Percentiles rank a stretch among this genome's conserved stretches.
Evolutionary conservation across 2,329 filamentous ascomycete species (phyloP).

Genomic region (Grosmannia penicillata): DNA sequence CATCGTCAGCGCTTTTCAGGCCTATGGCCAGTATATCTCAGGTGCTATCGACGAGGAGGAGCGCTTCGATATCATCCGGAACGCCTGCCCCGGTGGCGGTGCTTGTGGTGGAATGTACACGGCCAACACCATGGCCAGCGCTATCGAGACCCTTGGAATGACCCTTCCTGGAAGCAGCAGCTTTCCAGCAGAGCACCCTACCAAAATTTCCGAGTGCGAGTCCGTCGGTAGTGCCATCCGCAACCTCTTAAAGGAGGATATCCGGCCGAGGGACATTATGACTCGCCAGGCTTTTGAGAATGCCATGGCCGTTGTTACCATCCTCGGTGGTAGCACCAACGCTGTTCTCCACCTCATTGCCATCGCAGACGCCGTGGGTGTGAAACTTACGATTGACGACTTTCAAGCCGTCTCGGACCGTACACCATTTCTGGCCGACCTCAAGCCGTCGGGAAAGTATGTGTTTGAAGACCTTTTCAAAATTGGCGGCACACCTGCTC

Average conservation of each 20-base stretch:
- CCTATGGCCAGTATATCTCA: conserved; percentile 87
- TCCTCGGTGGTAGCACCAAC: conserved; percentile 75
- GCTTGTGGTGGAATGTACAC: conserved; percentile 82
- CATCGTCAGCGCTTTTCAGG: conserved; percentile 95
- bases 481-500: conserved; percentile 72
- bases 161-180: conserved; percentile 72
- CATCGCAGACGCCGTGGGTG: conserved; percentile 66
- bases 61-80: conserved; percentile 84
- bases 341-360: conserved; percentile 75
- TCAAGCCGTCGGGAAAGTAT: conserved; percentile 77
- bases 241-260: conserved; percentile 60
- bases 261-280: conserved; percentile 63
- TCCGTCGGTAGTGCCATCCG: conserved; percentile 59
- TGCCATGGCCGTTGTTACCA: conserved; percentile 70
- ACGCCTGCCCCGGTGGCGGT: conserved; percentile 75
- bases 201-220: conserved; percentile 60
- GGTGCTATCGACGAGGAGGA: conserved; percentile 84
- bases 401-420: conserved; percentile 72
- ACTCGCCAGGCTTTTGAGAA: conserved; percentile 72
- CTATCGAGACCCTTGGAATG: conserved; percentile 60
- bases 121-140: conserved; percentile 62
- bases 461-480: conserved; percentile 76
- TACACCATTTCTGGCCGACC: conserved; percentile 65
- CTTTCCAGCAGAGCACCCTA: conserved; percentile 58
- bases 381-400: conserved; percentile 74